Evolutionary conservation across 129 eudicot genomes (phyloP).

Genomic region (Pittosporum tobira): DNA sequence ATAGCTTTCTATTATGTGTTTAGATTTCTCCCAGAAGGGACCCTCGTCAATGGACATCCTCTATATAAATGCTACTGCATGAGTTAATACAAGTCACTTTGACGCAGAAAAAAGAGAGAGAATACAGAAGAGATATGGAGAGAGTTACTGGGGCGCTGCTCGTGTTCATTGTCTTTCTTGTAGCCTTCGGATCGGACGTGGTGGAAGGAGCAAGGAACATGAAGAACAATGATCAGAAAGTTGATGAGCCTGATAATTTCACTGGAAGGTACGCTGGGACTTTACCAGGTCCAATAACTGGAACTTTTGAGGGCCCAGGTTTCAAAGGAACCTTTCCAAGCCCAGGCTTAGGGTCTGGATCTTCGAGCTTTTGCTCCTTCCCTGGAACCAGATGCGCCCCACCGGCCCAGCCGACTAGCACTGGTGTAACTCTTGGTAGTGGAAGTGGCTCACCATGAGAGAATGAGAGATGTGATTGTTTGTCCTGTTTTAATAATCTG

Average conservation of each 20-base stretch:
- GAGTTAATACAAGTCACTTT: too few relatives aligned
- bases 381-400: background rate
- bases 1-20: too few relatives aligned
- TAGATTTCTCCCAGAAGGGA: too few relatives aligned
- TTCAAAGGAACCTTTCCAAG: background rate
- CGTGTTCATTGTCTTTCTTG: background rate
- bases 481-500: too few relatives aligned
- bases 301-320: background rate
- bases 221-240: background rate
- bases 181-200: background rate
- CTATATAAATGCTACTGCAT: too few relatives aligned
- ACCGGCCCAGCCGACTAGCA: background rate
- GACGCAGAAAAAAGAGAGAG: background rate
- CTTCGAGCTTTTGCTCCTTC: background rate
- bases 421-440: too few relatives aligned
- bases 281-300: background rate
- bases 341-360: background rate
- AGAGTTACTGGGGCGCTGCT: background rate
- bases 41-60: too few relatives aligned
- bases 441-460: background rate
- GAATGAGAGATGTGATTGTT: too few relatives aligned
- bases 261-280: background rate
- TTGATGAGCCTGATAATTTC: background rate
- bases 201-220: background rate
- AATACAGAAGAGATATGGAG: background rate